phyloP scores from a whole-genome alignment of 2,329 filamentous ascomycete species.

The Neonectria neomacrospora region DNA sequence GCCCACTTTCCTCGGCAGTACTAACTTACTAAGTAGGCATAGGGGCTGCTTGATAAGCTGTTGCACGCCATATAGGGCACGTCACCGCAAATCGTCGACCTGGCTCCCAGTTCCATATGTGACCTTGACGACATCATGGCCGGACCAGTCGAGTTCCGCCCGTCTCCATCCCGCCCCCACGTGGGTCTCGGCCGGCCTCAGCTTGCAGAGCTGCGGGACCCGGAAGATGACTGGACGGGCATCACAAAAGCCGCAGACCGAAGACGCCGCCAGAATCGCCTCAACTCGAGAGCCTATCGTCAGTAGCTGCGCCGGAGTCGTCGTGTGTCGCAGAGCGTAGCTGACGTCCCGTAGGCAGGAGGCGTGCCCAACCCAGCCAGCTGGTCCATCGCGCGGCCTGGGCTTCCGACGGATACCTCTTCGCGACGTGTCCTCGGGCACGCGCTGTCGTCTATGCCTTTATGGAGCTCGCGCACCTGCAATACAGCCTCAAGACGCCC shows the following conservation, averaged over 20 bases:
- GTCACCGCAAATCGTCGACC: not conserved
- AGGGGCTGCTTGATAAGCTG: constrained; percentile 17
- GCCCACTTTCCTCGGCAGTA: constrained; percentile 1
- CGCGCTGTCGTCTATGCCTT: constrained; percentile 35
- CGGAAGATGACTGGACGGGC: constrained; percentile 41
- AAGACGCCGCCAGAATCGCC: constrained; percentile 40
- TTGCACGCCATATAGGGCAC: constrained; percentile 14
- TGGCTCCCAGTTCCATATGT: constrained; percentile 5
- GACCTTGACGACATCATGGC: constrained; percentile 1
- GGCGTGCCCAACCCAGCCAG: constrained; percentile 4
- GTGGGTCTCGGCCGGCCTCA: constrained; percentile 24
- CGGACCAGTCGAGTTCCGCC: constrained; percentile 5
- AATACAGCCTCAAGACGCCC: constrained; percentile 32
- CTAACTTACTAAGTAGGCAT: not conserved
- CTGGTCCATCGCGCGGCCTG: not conserved
- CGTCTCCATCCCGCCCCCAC: constrained; percentile 7
- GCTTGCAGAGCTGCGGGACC: constrained; percentile 28
- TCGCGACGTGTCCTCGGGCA: constrained; percentile 5
- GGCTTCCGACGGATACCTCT: constrained; percentile 17
- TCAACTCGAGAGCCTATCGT: constrained; percentile 42
- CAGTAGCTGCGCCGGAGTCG: constrained; percentile 14
- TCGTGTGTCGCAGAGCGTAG: not conserved
- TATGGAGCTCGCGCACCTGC: constrained; percentile 34
- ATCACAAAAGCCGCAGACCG: constrained; percentile 38
- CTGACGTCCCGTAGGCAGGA: constrained; percentile 7